A percentile compares a stretch with the other conserved stretches of the same genome.
Conservation (phyloP, 768 basidiomycete species). For the Artomyces pyxidatus region DNA sequence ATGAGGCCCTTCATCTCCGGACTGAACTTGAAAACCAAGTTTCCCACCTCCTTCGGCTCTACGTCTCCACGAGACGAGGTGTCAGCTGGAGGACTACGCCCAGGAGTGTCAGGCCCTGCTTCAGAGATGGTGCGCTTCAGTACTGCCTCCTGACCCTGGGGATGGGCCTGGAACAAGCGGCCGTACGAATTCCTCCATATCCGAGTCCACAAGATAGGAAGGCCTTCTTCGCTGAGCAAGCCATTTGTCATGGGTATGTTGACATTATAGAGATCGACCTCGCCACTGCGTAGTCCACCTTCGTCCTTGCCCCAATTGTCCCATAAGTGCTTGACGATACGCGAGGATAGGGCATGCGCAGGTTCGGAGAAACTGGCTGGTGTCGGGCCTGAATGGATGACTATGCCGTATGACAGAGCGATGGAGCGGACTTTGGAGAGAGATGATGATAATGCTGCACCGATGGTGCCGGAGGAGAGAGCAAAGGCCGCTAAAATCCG, state of each 20-base stretch:
- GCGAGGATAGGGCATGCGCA: slow-evolving; percentile 61
- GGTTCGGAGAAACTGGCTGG: slow-evolving; percentile 58
- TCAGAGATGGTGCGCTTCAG: slow-evolving; percentile 23
- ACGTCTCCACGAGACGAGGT: background rate
- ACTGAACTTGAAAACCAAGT: slow-evolving; percentile 66
- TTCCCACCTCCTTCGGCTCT: slow-evolving; percentile 4
- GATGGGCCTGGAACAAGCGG: slow-evolving; percentile 56
- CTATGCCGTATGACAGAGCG: slow-evolving; percentile 82
- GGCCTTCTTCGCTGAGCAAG: slow-evolving; percentile 47
- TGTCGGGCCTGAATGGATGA: slow-evolving; percentile 41
- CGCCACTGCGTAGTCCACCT: slow-evolving; percentile 45
- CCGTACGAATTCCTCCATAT: slow-evolving; percentile 87
- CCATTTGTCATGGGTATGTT: slow-evolving; percentile 79
- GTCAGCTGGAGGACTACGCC: slow-evolving; percentile 14
- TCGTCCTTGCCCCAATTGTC: slow-evolving; percentile 75
- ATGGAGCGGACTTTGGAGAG: slow-evolving; percentile 64
- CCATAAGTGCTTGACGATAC: slow-evolving; percentile 72
- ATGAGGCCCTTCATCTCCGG: slow-evolving; percentile 66
- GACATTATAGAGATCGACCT: slow-evolving; percentile 78
- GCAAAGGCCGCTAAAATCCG: slow-evolving; percentile 62
- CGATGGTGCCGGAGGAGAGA: slow-evolving; percentile 87
- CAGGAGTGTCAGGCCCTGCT: slow-evolving; percentile 37
- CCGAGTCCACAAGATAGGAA: slow-evolving; percentile 70
- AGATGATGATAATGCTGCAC: slow-evolving; percentile 78
- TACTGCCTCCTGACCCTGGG: slow-evolving; percentile 11